Evolutionary conservation across 1,139 yeast genomes (phyloP), one percentile per base, ranked within the genome.

Genomic region (Saccharomyces hybrid): DNA sequence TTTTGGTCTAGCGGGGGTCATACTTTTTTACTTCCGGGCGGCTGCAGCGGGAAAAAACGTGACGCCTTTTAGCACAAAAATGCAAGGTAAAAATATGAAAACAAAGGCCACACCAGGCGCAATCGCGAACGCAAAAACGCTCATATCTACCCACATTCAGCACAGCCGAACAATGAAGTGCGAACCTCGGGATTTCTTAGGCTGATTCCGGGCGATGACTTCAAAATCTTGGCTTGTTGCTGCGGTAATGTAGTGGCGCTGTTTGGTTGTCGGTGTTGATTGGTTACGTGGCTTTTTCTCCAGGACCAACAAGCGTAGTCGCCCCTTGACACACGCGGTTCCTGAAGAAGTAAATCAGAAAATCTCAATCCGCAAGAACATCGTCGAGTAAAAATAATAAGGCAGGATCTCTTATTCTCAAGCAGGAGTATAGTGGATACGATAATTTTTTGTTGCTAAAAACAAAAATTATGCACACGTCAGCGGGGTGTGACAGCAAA

Each of bases 1-100:
- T 38, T 38, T 38, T 38, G 44, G 44, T 38, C 44, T 38, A 38
- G 44, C 44, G 44, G 44, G 44, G 44, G 44, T 38, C 44, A 38
- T 38, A 38, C 44, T 38, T 38, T 20, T 38, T 16, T 5, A 38
- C 6, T 38, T 38, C 44, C 4, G 44, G 44, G 44, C 44, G 44
- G 44, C 44, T 38, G 44, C 44, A 16, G 25, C 44, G 44, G 44
- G n/a, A 38, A 38, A 32, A 38, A 38, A 38, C 44, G 44, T 38
- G 44, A 38, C 44, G 44, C 44, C 44, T 20, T 38, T 16, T 38
- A 34, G 42, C 42, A 34, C 42, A 34, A 34, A 34, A 34, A 38
- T 11, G 25, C 44, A 16, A 38, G 44, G 44, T 38, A 38, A 38
- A 34, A 9, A 38, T 3, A 38, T 1, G 23, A 38, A 38, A 38